Conservation (phyloP, 108 stramenopile genomes). For the Nitzschia putrida region DNA sequence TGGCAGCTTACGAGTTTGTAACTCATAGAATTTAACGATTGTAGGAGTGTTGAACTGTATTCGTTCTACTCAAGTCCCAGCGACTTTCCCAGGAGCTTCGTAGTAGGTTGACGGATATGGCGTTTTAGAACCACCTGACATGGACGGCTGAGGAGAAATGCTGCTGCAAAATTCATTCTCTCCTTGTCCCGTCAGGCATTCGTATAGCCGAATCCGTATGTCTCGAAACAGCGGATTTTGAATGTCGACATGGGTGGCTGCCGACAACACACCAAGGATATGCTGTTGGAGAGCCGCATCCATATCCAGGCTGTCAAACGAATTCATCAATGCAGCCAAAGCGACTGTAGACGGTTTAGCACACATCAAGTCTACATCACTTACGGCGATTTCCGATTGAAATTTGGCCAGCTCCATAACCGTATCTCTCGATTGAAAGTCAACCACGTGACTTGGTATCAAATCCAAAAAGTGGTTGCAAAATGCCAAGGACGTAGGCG, state of each 20-base stretch:
- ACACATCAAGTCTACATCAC: constrained; percentile 13
- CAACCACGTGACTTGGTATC: not conserved
- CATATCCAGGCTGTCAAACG: constrained; percentile 14
- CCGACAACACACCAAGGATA: not conserved
- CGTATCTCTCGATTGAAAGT: not conserved
- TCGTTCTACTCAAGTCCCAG: not conserved
- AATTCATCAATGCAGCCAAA: constrained; percentile 20
- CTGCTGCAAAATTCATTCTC: not conserved
- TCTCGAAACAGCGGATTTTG: constrained; percentile 4
- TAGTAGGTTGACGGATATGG: not conserved
- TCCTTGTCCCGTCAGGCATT: constrained; percentile 8
- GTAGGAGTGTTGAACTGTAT: too few relatives aligned
- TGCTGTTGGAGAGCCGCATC: not conserved
- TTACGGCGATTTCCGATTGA: constrained; percentile 27
- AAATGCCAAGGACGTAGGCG: constrained; percentile 27
- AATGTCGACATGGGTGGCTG: constrained; percentile 5
- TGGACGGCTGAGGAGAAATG: not conserved
- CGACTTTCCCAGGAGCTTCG: not conserved
- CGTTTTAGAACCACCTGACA: not conserved
- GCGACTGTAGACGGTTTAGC: constrained; percentile 16
- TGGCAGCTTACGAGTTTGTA: too few relatives aligned
- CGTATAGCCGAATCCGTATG: constrained; percentile 17
- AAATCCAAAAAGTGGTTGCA: constrained; percentile 11
- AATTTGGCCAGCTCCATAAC: constrained; percentile 24
- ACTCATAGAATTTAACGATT: too few relatives aligned